Base-by-base conservation (phyloP, 2,329 filamentous ascomycete species). In the Ascochyta koolunga region DNA sequence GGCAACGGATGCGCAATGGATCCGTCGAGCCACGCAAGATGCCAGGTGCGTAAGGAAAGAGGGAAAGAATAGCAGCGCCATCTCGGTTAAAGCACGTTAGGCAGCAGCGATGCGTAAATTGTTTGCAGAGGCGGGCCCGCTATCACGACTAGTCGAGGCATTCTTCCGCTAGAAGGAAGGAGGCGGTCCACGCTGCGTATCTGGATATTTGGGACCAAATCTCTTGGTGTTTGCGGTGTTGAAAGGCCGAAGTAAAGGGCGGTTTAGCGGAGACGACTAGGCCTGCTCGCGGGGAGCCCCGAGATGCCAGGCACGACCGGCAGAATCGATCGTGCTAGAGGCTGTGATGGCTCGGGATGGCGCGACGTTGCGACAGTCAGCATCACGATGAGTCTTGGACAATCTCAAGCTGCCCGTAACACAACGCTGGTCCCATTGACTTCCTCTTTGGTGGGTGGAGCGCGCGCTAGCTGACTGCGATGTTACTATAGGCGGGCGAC, bases 311-410 rank as follows among this genome's bases (percentile, higher is more conserved):
- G 42, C 41, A 10, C 29, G 35, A 40, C 33, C 13, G 40, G 19
- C 40, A 44, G 32, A 43, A 7, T 15, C 8, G 16, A 32, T 19
- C 15, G 24, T 37, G 16, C 33, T 45, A 25, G 39, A 6, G 16
- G 35, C 37, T n/a, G 19, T 16, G 35, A 22, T 37, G 37, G 22
- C 37, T 25, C 16, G 27, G 25, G 11, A 24, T 40, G 41, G 43
- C 40, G 27, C 41, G 29, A 25, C 7, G 11, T 44, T 38, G 36
- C 46, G 37, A 41, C 37, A 40, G 22, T 31, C 27, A 36, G 36
- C 41, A 52, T 52, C 49, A 36, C 31, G 16, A 29, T 52, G 36
- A 41, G 41, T 41, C 49, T 45, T 51, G 35, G 21, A 18, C 41
- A 40, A 52, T 52, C 41, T 46, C 38, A 24, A 44, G 19, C 16